These are phyloP conservation scores for Quercus berberidifolia DNA, from an alignment of 306 rosid species.

Conservation along the genomic window DNA sequence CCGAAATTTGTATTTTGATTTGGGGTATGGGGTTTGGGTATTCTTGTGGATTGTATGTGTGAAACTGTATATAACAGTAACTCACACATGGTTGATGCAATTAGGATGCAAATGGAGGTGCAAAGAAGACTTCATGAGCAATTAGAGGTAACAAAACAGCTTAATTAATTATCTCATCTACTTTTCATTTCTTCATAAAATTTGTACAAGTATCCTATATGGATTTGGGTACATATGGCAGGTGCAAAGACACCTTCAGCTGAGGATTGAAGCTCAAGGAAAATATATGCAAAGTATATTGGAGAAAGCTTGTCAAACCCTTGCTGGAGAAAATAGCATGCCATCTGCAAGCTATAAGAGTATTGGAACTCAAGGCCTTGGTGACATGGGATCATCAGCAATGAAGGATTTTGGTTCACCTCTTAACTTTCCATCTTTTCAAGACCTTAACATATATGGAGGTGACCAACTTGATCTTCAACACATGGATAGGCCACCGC, in stretches of 20 bases:
- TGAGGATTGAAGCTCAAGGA: conserved; percentile 98
- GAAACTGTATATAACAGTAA: conserved; percentile 48
- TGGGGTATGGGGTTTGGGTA: conserved; percentile 36
- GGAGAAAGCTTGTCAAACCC: conserved; percentile 98
- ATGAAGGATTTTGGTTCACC: conserved; percentile 72
- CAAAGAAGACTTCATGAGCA: conserved; percentile 97
- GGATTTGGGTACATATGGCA: conserved; percentile 32
- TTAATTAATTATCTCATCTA: neutral
- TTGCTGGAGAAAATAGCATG: conserved; percentile 83
- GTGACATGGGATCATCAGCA: conserved; percentile 43
- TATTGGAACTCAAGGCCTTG: conserved; percentile 40
- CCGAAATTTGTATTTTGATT: conserved; percentile 9
- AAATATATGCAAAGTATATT: conserved; percentile 99
- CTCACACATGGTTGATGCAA: conserved; percentile 66
- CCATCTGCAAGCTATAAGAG: conserved; percentile 54
- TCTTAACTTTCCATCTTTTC: conserved; percentile 73
- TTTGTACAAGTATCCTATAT: conserved; percentile 3
- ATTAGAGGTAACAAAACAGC: conserved; percentile 62
- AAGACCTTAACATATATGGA: conserved; percentile 86
- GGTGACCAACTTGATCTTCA: conserved; percentile 70
- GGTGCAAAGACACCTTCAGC: conserved; percentile 94
- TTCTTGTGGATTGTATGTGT: conserved; percentile 43
- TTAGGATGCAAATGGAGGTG: conserved; percentile 99
- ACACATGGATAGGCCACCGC: conserved; percentile 53
- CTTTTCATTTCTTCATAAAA: neutral